phyloP scores from a whole-genome alignment of 495 filamentous ascomycete species.

The Neurospora cerealis region DNA sequence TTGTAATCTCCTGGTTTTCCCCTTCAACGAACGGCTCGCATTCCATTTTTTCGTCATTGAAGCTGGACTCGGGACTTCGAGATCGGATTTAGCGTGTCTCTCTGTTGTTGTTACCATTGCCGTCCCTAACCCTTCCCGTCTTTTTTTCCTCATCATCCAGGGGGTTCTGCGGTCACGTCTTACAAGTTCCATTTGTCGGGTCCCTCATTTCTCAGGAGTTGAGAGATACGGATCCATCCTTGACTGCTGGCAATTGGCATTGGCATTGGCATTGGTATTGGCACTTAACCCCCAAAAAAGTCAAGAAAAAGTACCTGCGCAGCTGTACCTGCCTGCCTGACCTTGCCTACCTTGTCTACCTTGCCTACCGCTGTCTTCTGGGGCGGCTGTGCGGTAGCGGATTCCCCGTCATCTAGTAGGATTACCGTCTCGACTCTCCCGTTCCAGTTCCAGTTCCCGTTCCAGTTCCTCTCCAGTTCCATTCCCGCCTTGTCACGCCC shows the following conservation, averaged over 20 bases:
- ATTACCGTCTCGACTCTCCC: not conserved
- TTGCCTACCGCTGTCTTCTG: not conserved
- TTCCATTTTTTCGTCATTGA: not conserved
- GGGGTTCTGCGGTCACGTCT: not conserved
- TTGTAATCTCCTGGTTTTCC: not conserved
- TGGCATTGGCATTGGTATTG: not conserved
- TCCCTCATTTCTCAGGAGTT: not conserved
- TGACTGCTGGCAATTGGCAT: not conserved
- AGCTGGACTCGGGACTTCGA: not conserved
- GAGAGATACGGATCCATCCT: not conserved
- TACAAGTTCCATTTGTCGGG: not conserved
- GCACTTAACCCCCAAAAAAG: not conserved
- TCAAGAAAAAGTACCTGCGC: not conserved
- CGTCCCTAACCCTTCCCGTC: not conserved
- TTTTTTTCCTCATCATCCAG: not conserved
- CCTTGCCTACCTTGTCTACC: not conserved
- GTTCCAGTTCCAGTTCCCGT: not conserved
- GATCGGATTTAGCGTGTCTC: not conserved
- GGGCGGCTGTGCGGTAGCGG: not conserved
- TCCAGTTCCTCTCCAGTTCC: not conserved
- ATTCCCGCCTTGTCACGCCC: not conserved
- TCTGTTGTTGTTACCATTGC: not conserved
- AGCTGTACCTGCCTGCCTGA: not conserved
- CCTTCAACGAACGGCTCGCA: not conserved
- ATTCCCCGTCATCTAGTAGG: not conserved